phyloP scores from a whole-genome alignment of 495 filamentous ascomycete species.

The Lophiotrema nucula region DNA sequence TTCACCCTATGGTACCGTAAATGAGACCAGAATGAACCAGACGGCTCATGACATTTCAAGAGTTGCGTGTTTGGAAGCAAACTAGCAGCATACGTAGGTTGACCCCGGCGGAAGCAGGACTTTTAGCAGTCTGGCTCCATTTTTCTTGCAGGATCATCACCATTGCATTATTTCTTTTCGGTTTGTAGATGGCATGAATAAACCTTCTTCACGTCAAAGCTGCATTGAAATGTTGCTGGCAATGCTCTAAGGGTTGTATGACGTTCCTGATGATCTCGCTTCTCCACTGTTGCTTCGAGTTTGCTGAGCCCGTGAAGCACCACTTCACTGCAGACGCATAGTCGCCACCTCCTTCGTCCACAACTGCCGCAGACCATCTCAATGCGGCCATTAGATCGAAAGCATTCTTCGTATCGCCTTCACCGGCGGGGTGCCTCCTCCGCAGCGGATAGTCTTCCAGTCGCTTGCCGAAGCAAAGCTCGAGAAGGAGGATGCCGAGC shows the following conservation, averaged over 20 bases:
- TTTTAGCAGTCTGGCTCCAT: too few species aligned
- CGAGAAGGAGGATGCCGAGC: slow-evolving; percentile 30
- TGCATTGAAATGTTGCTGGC: slow-evolving; percentile 10
- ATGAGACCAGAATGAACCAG: too few species aligned
- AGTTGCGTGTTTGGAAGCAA: too few species aligned
- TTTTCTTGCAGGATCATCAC: too few species aligned
- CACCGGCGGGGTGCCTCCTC: background rate
- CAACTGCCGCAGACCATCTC: slow-evolving; percentile 7
- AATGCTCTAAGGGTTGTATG: slow-evolving; percentile 15
- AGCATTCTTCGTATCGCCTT: slow-evolving; percentile 4
- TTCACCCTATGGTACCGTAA: too few species aligned
- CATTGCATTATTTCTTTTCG: too few species aligned
- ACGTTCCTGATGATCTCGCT: slow-evolving; percentile 18
- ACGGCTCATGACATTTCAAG: too few species aligned
- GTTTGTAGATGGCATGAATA: too few species aligned
- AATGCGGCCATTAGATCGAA: slow-evolving; percentile 24
- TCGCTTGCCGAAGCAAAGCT: slow-evolving; percentile 26
- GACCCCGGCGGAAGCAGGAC: too few species aligned
- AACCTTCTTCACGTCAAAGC: background rate
- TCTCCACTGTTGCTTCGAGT: background rate
- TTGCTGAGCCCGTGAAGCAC: slow-evolving; percentile 9
- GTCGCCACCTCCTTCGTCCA: slow-evolving; percentile 17
- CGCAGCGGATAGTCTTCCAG: slow-evolving; percentile 23
- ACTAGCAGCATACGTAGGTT: too few species aligned
- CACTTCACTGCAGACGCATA: slow-evolving; percentile 18